Evolutionary conservation across 495 filamentous ascomycete species (phyloP).

Genomic region (Trichoderma erinaceum): DNA sequence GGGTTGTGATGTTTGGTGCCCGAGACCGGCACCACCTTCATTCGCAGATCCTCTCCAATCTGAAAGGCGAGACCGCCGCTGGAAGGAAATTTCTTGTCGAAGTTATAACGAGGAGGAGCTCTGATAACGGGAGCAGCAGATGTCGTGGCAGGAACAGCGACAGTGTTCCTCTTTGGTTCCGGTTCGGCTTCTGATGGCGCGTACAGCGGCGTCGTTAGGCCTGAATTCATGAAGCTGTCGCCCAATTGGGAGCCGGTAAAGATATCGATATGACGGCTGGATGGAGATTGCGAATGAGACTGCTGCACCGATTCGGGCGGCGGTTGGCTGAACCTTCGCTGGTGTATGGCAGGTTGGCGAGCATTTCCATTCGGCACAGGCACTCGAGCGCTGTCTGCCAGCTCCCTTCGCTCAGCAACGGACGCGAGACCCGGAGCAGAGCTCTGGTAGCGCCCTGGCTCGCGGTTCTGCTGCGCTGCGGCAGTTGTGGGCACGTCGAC

Average conservation of each 20-base stretch:
- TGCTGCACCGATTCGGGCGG: constrained; percentile 8
- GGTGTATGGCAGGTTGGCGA: neutral
- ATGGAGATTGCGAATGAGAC: constrained; percentile 3
- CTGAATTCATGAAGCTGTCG: constrained; percentile 15
- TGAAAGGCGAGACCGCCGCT: neutral
- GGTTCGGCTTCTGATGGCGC: neutral
- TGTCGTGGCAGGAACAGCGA: neutral
- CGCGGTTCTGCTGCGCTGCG: neutral
- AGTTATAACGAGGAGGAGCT: neutral
- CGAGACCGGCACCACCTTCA: neutral
- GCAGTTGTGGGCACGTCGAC: neutral
- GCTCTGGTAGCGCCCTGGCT: constrained; percentile 8
- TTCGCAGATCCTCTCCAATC: neutral
- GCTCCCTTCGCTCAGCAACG: neutral
- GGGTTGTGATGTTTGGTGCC: neutral
- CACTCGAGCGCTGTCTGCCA: constrained; percentile 5
- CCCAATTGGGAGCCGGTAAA: constrained; percentile 14
- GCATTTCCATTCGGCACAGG: neutral
- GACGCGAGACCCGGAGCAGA: neutral
- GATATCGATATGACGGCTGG: constrained; percentile 6
- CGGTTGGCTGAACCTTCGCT: neutral
- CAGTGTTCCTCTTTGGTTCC: neutral
- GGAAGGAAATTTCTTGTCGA: neutral
- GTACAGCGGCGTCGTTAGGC: constrained; percentile 9
- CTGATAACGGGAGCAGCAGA: neutral